Percentiles rank a stretch among this genome's conserved stretches.
Conservation (phyloP, 495 filamentous ascomycete genomes). For the Thermothielavioides terrestris region DNA sequence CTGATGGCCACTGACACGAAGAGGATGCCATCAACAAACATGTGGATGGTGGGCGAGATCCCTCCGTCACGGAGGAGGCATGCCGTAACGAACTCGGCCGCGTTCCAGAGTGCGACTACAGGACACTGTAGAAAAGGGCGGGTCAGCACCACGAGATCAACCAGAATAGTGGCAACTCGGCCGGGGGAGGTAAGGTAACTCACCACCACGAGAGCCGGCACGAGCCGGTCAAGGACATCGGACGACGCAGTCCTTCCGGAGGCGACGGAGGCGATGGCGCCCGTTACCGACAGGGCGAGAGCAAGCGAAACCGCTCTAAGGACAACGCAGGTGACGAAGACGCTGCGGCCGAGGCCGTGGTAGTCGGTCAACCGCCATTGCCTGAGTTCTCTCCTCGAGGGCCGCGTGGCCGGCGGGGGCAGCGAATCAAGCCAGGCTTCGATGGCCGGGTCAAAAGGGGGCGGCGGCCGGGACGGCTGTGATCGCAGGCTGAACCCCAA, state of each 20-base stretch:
- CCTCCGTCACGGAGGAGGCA: conserved; percentile 3
- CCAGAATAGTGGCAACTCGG: no score
- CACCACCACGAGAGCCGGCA: conserved; percentile 5
- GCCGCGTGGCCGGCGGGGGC: conserved; percentile 7
- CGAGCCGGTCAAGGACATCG: neutral
- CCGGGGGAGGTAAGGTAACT: neutral
- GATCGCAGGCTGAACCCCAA: neutral
- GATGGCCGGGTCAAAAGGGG: conserved; percentile 9
- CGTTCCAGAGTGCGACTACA: conserved; percentile 10
- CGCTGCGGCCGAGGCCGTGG: conserved; percentile 1
- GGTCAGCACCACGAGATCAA: neutral
- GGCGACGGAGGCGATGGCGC: conserved; percentile 2
- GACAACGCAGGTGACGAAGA: conserved; percentile 10
- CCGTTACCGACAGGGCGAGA: conserved; percentile 4
- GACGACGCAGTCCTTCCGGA: neutral
- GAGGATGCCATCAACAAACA: conserved; percentile 7
- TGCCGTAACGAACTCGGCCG: conserved; percentile 10
- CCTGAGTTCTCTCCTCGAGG: conserved; percentile 10
- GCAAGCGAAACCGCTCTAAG: conserved; percentile 13
- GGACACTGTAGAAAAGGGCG: conserved; percentile 3
- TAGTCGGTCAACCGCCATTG: conserved; percentile 17
- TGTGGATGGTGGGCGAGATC: conserved; percentile 10
- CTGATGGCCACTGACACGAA: conserved; percentile 2
- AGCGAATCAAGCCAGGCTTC: conserved; percentile 23
- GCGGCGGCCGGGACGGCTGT: conserved; percentile 12